These are phyloP conservation scores for Hamamelis virginiana DNA, from an alignment of 164 flowering plant species.

Conservation along the genomic window DNA sequence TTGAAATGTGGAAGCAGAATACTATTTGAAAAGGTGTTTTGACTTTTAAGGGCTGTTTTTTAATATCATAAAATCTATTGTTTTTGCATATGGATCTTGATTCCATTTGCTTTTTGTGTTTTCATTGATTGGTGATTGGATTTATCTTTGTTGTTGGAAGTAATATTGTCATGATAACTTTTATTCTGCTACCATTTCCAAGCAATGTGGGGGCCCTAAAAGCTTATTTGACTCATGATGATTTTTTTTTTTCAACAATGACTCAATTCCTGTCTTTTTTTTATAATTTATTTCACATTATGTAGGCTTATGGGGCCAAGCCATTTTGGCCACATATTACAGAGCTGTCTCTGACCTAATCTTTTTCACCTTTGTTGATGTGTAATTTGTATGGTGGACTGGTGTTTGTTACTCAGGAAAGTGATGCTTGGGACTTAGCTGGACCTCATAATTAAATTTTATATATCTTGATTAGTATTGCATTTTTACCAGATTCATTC, in stretches of 20 bases:
- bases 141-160: conserved; percentile 4
- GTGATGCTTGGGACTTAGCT: conserved; percentile 13
- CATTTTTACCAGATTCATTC: background rate
- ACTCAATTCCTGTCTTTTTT: background rate
- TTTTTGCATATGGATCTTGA: conserved; percentile 8
- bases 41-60: conserved; percentile 12
- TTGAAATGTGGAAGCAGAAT: conserved; percentile 20
- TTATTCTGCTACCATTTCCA: conserved; percentile 9
- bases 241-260: background rate
- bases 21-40: conserved; percentile 14
- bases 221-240: conserved; percentile 1
- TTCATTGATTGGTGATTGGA: conserved; percentile 7
- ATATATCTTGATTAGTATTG: background rate
- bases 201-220: conserved; percentile 17
- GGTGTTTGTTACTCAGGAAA: conserved; percentile 3
- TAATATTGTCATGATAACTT: conserved; percentile 4
- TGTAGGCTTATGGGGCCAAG: conserved; percentile 22
- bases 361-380: background rate
- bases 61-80: background rate
- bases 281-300: background rate
- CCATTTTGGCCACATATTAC: conserved; percentile 4
- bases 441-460: conserved; percentile 8
- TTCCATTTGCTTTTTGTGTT: conserved; percentile 7
- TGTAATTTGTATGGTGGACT: conserved; percentile 4
- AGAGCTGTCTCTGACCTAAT: background rate